Evolutionary conservation across 176 grass and related monocot species (phyloP).

Genomic region (Olyra latifolia): DNA sequence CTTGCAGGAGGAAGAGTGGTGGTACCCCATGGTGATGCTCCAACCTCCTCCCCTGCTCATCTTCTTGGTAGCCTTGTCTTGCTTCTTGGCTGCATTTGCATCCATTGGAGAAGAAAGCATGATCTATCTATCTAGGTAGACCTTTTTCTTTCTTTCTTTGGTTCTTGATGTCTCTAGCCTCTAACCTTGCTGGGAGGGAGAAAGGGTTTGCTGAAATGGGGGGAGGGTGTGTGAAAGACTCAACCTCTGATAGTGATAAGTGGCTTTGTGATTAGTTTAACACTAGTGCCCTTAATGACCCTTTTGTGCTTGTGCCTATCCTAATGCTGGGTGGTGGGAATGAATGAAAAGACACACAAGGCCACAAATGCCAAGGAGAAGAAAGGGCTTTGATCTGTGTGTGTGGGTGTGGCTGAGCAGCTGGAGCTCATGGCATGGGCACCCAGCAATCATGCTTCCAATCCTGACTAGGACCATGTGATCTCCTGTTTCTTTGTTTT

Average conservation of each 20-base stretch:
- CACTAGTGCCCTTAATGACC: slow-evolving; percentile 33
- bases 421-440: slow-evolving; percentile 26
- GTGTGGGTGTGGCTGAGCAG: slow-evolving; percentile 18
- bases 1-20: slow-evolving; percentile 42
- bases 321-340: slow-evolving; percentile 25
- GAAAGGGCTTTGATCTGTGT: not conserved
- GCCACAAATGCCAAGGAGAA: slow-evolving; percentile 43
- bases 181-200: slow-evolving; percentile 11
- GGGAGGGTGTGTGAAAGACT: slow-evolving; percentile 1
- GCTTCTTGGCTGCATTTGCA: slow-evolving; percentile 23
- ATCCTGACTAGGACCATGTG: slow-evolving; percentile 26
- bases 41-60: slow-evolving; percentile 18
- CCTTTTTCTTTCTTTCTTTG: not conserved
- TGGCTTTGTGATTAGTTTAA: slow-evolving; percentile 48
- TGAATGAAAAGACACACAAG: slow-evolving; percentile 56
- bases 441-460: slow-evolving; percentile 41
- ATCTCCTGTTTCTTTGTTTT: not conserved
- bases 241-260: not conserved
- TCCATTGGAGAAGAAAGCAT: slow-evolving; percentile 51
- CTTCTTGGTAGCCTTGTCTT: slow-evolving; percentile 29
- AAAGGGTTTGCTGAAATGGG: not conserved
- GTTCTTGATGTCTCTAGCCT: not conserved
- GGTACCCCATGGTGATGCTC: slow-evolving; percentile 9
- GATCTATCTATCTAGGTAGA: not conserved
- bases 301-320: slow-evolving; percentile 19